Base-by-base conservation (phyloP, 305 asterid genomes). In the Solanum hybrid region DNA sequence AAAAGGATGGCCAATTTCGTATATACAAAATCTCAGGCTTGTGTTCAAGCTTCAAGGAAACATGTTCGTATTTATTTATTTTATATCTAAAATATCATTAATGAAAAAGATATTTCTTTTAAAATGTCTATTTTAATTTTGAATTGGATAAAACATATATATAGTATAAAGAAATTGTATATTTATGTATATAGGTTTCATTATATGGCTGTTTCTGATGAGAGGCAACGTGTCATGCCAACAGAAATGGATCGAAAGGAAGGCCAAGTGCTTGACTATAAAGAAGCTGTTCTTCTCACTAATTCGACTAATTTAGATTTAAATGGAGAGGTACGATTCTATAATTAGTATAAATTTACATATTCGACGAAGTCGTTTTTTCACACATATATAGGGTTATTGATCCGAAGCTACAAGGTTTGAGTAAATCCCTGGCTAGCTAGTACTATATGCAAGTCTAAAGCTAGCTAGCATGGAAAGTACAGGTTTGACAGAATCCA, bases 1-100 rank as follows among this genome's bases (percentile, higher is more conserved):
- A 73, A 8, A 86, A 5, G 91, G 87, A 40, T 85, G 80, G 88
- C 92, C 90, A 4, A 13, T 11, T 64, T 28, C 83, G 31, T 76
- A 79, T 77, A 79, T 91, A 73, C 77, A 42, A 67, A 87, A 88
- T 69, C 90, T 81, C 10, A 87, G 93, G 13, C 9, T 91, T 24
- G 93, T 90, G 22, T 90, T 90, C 88, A 91, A 91, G 90, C 93
- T 91, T 88, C 88, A 67, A 77, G n/a, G 71, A 20, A 35, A 67
- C 78, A 76, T 57, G 93, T 89, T 42, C 2, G 33, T 57, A 22
- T 24, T 13, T 46, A 4, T 35, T 35, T 35, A 1, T 5, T 40
- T 4, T 10, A 35, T 39, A 4, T 9, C 2, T 35, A 35, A 51
- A 40, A 40, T 2, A 5, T 69, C 28, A 35, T 86, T 20, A 69